Evolutionary conservation across 2,329 filamentous ascomycete genomes (phyloP).

Genomic region (Verticillium alfalfae): DNA sequence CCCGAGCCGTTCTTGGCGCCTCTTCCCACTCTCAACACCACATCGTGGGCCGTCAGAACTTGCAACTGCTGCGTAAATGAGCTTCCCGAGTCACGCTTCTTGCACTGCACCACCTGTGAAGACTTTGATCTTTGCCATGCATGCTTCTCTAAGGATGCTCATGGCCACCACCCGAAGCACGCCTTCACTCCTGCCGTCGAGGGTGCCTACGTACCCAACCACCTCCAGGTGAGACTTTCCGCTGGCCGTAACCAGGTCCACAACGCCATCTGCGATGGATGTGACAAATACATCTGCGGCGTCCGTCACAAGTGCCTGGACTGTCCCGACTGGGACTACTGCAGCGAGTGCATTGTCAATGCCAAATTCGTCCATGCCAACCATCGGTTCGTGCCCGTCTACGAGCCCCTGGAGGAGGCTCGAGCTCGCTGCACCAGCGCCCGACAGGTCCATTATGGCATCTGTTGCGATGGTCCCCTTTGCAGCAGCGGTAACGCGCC

Average conservation of each 20-base stretch:
- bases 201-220: conserved; percentile 53
- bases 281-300: conserved; percentile 81
- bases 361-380: conserved; percentile 67
- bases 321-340: conserved; percentile 98
- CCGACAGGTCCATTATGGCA: conserved; percentile 66
- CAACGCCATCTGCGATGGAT: conserved; percentile 90
- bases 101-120: conserved; percentile 78
- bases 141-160: conserved; percentile 70
- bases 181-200: conserved; percentile 65
- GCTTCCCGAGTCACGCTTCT: conserved; percentile 70
- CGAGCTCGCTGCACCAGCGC: conserved; percentile 25
- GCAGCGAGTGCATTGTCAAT: conserved; percentile 65
- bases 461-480: conserved; percentile 91
- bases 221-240: conserved; percentile 63
- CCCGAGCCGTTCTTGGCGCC: conserved; percentile 16
- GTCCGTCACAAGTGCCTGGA: conserved; percentile 94
- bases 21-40: conserved; percentile 2
- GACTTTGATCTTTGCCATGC: conserved; percentile 88
- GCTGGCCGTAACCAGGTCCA: conserved; percentile 79
- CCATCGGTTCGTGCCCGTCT: conserved; percentile 87
- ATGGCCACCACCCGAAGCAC: conserved; percentile 90
- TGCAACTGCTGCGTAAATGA: conserved; percentile 65
- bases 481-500: conserved; percentile 57
- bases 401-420: conserved; percentile 56
- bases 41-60: conserved; percentile 48